Evolutionary conservation across 768 basidiomycete species (phyloP).

Genomic region (Rhodosporidiobolus sp.): DNA sequence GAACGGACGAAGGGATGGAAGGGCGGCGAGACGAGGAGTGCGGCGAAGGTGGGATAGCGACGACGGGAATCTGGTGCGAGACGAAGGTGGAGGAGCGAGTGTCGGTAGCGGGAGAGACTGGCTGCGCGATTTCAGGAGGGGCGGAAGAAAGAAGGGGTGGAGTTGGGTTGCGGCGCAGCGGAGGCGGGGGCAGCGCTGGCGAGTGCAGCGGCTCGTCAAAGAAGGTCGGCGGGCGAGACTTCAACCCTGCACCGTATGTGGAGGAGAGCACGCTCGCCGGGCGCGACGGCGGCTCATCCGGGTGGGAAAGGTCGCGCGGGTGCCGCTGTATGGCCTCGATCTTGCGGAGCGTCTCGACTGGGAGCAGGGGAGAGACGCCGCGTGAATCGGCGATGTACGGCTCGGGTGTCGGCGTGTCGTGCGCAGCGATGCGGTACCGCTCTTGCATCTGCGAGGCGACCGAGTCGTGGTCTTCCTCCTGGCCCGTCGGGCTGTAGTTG

Average conservation of each 20-base stretch:
- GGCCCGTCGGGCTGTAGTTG: not conserved
- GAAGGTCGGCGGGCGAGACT: conserved; percentile 3
- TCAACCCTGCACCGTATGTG: not conserved
- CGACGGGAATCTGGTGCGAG: not conserved
- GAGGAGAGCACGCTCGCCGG: conserved; percentile 1
- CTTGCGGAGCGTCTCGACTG: not conserved
- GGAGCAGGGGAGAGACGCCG: not conserved
- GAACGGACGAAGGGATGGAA: conserved; percentile 1
- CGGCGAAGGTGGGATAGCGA: not conserved
- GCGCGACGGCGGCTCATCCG: conserved; percentile 7
- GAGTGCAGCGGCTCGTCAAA: not conserved
- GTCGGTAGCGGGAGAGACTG: not conserved
- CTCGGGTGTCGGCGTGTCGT: not conserved
- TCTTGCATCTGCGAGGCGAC: too few species aligned
- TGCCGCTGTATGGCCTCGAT: not conserved
- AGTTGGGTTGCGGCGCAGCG: not conserved
- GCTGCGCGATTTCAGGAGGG: too few species aligned
- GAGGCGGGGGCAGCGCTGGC: not conserved
- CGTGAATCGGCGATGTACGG: not conserved
- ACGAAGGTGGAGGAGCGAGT: not conserved
- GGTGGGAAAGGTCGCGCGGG: not conserved
- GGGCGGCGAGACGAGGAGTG: not conserved
- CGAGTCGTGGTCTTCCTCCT: too few species aligned
- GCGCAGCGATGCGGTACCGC: not conserved
- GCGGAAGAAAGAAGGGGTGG: not conserved